These are phyloP conservation scores for Cutaneotrichosporon sp. DNA, from an alignment of 1,284 basidiomycete species.

Conservation along the genomic window DNA sequence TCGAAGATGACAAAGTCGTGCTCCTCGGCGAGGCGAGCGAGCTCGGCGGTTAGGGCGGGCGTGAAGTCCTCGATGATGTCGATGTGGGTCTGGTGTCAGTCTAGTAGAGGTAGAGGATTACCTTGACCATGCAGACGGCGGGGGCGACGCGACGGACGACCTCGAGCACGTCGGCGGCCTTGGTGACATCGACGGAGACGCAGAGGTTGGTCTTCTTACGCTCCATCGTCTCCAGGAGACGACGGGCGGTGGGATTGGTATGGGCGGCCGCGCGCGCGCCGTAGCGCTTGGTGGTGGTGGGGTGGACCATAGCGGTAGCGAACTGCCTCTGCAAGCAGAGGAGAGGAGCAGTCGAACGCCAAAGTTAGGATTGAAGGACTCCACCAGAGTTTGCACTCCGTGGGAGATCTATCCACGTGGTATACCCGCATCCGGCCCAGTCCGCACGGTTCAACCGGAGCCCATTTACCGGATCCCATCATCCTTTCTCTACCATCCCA, in stretches of 20 bases:
- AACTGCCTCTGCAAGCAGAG: not conserved
- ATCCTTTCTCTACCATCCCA: not conserved
- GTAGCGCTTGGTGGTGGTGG: constrained; percentile 59
- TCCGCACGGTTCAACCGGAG: not conserved
- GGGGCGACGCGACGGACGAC: constrained; percentile 87
- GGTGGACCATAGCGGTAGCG: constrained; percentile 29
- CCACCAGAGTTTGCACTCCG: not conserved
- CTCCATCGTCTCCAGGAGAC: constrained; percentile 78
- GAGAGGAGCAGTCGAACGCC: not conserved
- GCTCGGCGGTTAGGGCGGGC: constrained; percentile 65
- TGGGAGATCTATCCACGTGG: not conserved
- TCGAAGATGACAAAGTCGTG: constrained; percentile 98
- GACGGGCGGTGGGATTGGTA: constrained; percentile 69
- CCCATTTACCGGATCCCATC: not conserved
- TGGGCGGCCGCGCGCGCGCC: constrained; percentile 64
- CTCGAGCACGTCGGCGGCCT: constrained; percentile 72
- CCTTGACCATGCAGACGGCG: constrained; percentile 92
- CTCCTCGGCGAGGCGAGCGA: constrained; percentile 70
- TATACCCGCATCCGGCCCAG: not conserved
- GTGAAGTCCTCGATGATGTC: constrained; percentile 95
- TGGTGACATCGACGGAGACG: constrained; percentile 93
- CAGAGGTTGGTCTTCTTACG: constrained; percentile 89
- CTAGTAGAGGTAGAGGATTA: constrained; percentile 45
- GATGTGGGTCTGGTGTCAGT: constrained; percentile 75
- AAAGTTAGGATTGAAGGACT: not conserved